Conservation (phyloP, 768 basidiomycete species). For the Rhodosporidiobolus odoratus region DNA sequence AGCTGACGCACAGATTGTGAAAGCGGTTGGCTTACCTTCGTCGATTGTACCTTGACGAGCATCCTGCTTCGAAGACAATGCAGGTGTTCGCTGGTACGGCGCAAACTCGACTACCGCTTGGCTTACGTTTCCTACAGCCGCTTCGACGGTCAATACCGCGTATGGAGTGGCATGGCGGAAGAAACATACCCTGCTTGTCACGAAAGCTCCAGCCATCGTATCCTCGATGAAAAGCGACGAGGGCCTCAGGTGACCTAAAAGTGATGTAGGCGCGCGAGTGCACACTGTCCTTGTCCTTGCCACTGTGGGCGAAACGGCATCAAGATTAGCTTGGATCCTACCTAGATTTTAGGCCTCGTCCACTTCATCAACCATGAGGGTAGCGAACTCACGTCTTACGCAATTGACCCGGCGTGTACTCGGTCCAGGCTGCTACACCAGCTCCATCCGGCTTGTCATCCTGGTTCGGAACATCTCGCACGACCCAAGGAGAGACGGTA, state of each 20-base stretch:
- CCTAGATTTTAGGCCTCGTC: neutral
- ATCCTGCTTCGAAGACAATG: slow-evolving; percentile 70
- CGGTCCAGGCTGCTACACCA: slow-evolving; percentile 5
- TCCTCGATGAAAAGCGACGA: slow-evolving; percentile 69
- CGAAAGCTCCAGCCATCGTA: slow-evolving; percentile 89
- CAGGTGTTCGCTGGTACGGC: slow-evolving; percentile 78
- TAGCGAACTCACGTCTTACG: slow-evolving; percentile 17
- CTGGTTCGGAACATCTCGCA: slow-evolving; percentile 49
- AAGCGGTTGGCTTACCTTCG: slow-evolving; percentile 64
- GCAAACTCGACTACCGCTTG: slow-evolving; percentile 89
- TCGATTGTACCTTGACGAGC: slow-evolving; percentile 80
- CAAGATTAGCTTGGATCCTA: neutral
- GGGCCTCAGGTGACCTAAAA: slow-evolving; percentile 68
- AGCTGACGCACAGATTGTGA: neutral
- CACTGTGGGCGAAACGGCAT: slow-evolving; percentile 42
- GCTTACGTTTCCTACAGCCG: slow-evolving; percentile 69
- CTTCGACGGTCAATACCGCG: neutral
- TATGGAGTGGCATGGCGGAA: neutral
- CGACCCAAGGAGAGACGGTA: slow-evolving; percentile 77
- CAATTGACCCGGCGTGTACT: slow-evolving; percentile 35
- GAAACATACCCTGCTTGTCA: slow-evolving; percentile 76
- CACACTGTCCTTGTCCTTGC: slow-evolving; percentile 75
- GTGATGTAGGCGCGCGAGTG: slow-evolving; percentile 86
- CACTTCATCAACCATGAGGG: neutral
- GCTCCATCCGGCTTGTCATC: slow-evolving; percentile 4